These are phyloP conservation scores for Dictyostelium discoideum DNA, from an alignment of 78 protist genomes.

Conservation along the genomic window dicty_2.7 NC_007091.3:3076501-3077000, in stretches of 20 bases:
- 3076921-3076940: neutral
- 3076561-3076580: neutral
- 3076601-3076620: neutral
- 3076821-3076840: neutral
- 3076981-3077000: neutral
- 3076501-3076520: neutral
- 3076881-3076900: neutral
- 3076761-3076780: neutral
- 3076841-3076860: neutral
- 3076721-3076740: neutral
- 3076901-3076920: neutral
- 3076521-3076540: neutral
- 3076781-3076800: neutral
- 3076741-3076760: neutral
- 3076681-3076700: neutral
- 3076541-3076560: neutral
- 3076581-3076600: neutral
- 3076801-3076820: neutral
- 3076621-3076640: neutral
- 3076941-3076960: neutral
- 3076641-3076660: neutral
- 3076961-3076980: neutral
- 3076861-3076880: neutral
- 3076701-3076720: neutral
- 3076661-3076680: neutral